phyloP scores from a whole-genome alignment of 2,329 filamentous ascomycete species.

The Alternaria sp. region DNA sequence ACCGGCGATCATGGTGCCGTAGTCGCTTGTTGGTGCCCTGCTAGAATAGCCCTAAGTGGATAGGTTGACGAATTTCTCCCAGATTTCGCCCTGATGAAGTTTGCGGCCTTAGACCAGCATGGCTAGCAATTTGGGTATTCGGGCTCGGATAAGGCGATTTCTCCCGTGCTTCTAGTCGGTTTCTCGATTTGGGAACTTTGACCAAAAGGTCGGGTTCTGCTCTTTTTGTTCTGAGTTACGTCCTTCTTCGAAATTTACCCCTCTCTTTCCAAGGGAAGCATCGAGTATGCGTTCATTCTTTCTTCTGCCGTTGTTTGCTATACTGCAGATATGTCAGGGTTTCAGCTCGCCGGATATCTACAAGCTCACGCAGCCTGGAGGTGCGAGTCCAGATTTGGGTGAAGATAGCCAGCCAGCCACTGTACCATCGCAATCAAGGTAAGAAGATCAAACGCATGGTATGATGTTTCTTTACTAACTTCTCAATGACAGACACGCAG shows the following conservation, averaged over 20 bases:
- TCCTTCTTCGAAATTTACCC: not conserved
- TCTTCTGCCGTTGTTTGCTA: not conserved
- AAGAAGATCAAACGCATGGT: not conserved
- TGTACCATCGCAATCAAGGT: conserved; percentile 11
- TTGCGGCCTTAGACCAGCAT: not conserved
- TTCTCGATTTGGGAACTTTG: not conserved
- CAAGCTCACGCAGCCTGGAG: conserved; percentile 1
- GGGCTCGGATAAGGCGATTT: not conserved
- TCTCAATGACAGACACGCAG: not conserved
- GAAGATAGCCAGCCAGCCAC: conserved; percentile 1
- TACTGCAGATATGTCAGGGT: conserved; percentile 9
- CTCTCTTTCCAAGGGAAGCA: not conserved
- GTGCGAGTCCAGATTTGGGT: not conserved
- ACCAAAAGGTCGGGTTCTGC: conserved; percentile 7
- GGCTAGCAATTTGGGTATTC: not conserved
- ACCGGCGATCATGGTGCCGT: not conserved
- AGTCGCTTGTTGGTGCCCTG: not conserved
- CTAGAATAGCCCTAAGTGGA: not conserved
- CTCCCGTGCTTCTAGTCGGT: conserved; percentile 1
- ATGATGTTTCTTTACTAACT: not conserved
- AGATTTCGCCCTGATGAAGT: not conserved
- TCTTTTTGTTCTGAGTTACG: not conserved
- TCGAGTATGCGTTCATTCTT: conserved; percentile 8
- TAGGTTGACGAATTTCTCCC: not conserved
- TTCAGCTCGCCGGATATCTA: conserved; percentile 12